Conservation (phyloP, 208 protist genomes). For the Leishmania major region DNA sequence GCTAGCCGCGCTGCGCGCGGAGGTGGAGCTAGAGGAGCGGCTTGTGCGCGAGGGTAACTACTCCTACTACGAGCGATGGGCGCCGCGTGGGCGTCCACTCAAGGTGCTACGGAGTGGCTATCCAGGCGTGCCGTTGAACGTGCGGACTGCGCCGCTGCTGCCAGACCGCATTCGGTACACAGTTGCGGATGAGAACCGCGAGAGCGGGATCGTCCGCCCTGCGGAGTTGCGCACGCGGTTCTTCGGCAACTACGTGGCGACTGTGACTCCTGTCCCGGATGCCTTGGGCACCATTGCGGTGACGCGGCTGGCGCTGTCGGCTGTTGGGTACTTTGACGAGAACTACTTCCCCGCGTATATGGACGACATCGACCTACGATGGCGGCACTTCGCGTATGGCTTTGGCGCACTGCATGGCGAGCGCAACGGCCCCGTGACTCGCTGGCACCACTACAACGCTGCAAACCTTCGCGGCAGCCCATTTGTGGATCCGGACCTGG, state of each 20-base stretch:
- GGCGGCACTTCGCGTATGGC: constrained; percentile 23
- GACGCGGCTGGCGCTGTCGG: constrained; percentile 36
- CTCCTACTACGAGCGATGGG: constrained; percentile 36
- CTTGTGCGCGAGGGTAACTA: constrained; percentile 18
- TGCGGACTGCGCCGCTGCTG: constrained; percentile 38
- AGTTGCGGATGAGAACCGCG: constrained; percentile 23
- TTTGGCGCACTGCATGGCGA: constrained; percentile 6
- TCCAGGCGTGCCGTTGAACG: constrained; percentile 32
- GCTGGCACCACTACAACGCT: constrained; percentile 34
- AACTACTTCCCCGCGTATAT: constrained; percentile 52
- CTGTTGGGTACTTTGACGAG: constrained; percentile 46
- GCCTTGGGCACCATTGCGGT: constrained; percentile 25
- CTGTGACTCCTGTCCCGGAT: constrained; percentile 18
- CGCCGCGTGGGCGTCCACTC: constrained; percentile 30
- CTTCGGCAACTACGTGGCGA: constrained; percentile 33
- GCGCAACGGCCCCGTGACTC: not conserved
- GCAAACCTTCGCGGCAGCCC: constrained; percentile 23
- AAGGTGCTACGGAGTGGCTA: constrained; percentile 40
- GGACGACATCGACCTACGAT: constrained; percentile 42
- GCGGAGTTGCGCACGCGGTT: constrained; percentile 17
- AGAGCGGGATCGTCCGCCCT: not conserved
- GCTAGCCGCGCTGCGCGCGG: constrained; percentile 27
- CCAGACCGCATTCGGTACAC: constrained; percentile 45
- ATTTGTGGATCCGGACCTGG: not conserved
- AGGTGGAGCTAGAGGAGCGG: constrained; percentile 39